Conservation (phyloP, 2,329 filamentous ascomycete genomes). For the Exophiala phaeomuriformis region DNA sequence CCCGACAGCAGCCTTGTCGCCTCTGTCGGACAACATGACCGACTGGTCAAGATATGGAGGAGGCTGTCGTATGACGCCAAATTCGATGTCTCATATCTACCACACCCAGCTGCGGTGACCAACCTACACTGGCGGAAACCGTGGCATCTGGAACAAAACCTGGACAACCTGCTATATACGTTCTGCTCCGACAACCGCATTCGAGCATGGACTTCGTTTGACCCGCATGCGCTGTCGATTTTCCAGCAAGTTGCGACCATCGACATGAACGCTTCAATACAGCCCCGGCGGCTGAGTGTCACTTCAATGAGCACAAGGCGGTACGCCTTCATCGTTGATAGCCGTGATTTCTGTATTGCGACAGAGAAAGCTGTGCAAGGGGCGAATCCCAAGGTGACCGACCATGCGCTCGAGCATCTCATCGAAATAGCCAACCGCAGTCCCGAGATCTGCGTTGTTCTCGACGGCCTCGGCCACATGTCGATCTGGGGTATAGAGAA, state of each 20-base stretch:
- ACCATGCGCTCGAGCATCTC: slow-evolving; percentile 71
- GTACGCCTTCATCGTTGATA: slow-evolving; percentile 76
- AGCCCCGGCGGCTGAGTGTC: slow-evolving; percentile 44
- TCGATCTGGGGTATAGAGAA: slow-evolving; percentile 90
- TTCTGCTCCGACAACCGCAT: slow-evolving; percentile 73
- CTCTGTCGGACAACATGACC: slow-evolving; percentile 68
- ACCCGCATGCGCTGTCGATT: slow-evolving; percentile 62
- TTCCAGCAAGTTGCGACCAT: slow-evolving; percentile 75
- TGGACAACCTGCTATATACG: slow-evolving; percentile 85
- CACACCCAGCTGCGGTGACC: slow-evolving; percentile 76
- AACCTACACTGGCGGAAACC: slow-evolving; percentile 79
- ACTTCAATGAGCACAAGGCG: slow-evolving; percentile 41
- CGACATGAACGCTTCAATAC: slow-evolving; percentile 65
- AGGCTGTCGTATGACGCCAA: slow-evolving; percentile 76
- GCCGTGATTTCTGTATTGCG: slow-evolving; percentile 68
- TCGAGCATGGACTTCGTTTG: slow-evolving; percentile 74
- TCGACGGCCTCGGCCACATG: slow-evolving; percentile 79
- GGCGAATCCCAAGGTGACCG: slow-evolving; percentile 53
- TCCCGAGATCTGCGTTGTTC: slow-evolving; percentile 78
- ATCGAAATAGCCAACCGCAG: slow-evolving; percentile 77
- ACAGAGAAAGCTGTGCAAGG: slow-evolving; percentile 68
- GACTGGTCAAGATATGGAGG: slow-evolving; percentile 87
- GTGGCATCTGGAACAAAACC: slow-evolving; percentile 65
- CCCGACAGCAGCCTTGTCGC: slow-evolving; percentile 84
- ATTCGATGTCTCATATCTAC: slow-evolving; percentile 85